phyloP scores from a whole-genome alignment of 192 early-diverging fungal genomes.

The Backusella mclennaniae region DNA sequence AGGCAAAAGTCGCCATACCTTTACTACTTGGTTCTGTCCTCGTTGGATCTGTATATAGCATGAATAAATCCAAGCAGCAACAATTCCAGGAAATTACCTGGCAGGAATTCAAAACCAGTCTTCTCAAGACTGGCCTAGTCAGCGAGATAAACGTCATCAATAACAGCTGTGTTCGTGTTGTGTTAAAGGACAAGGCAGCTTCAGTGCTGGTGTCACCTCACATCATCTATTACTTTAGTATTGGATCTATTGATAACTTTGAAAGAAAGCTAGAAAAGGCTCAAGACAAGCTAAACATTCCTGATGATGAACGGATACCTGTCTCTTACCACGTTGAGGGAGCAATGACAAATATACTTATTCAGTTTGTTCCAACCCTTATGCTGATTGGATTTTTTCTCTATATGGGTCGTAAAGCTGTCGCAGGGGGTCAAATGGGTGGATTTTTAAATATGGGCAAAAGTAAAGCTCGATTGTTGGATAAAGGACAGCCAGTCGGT shows the following conservation, averaged over 20 bases:
- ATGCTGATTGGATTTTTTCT: conserved; percentile 84
- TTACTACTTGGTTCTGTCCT: neutral
- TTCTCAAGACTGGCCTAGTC: conserved; percentile 89
- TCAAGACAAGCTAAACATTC: conserved; percentile 88
- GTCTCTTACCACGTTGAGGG: conserved; percentile 86
- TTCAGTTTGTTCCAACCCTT: conserved; percentile 92
- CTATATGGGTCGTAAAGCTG: conserved; percentile 79
- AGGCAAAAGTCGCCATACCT: neutral
- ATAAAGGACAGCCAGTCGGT: conserved; percentile 91
- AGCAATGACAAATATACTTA: conserved; percentile 62
- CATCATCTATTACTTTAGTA: conserved; percentile 73
- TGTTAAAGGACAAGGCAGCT: conserved; percentile 65
- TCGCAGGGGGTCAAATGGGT: conserved; percentile 50
- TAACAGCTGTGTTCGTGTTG: conserved; percentile 75
- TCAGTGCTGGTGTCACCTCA: neutral
- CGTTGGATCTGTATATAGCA: neutral
- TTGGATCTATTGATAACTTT: conserved; percentile 92
- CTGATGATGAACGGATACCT: conserved; percentile 85
- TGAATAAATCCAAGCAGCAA: conserved; percentile 20
- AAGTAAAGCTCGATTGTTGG: conserved; percentile 91
- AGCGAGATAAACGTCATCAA: conserved; percentile 87
- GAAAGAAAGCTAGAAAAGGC: conserved; percentile 87
- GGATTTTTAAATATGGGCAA: conserved; percentile 97
- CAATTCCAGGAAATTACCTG: conserved; percentile 72
- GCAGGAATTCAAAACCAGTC: conserved; percentile 83